Evolutionary conservation across 768 basidiomycete genomes (phyloP), one percentile per base, ranked within the genome.

Genomic region (Boletales sp.): DNA sequence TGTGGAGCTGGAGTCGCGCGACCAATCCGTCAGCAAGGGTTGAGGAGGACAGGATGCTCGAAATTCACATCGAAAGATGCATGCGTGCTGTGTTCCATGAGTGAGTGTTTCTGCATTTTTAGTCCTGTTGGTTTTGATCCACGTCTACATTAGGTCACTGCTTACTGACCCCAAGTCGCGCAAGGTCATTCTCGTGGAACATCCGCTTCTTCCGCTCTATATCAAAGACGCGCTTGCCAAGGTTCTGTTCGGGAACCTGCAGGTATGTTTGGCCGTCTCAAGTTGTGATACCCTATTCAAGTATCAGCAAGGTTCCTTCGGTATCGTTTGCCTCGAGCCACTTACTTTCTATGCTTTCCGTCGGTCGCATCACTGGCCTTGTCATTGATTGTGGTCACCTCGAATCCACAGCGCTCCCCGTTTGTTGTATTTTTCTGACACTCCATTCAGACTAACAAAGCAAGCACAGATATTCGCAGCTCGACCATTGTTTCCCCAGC

Each of bases 161-260:
- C 77, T 97, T 66, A 90, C 92, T 58, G 96, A 98, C 63, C 90
- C 96, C 2, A 95, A 94, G 68, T 86, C 93, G 30, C 83, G 96
- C 48, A 98, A 96, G 69, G 87, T 99, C 46, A 91, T 98, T 46
- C 60, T 99, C 18, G 75, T 95, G 7, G 96, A 98, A 69, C 88
- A 92, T 65, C 90, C 95, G 1, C 71, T 95, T 19, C 72, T 97
- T 15, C 91, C 94, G 2, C 66, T 90, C 2, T 79, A 86, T 49
- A 84, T 97, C 62, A 98, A 98, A 69, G 90, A 95, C 38, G 83
- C 81, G 51, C 78, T 98, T 35, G 90, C 92, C 0, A 81, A 82
- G 46, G 82, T 90, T 37, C 71, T 98, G 17, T 98, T 98, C 63
- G 87, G 90, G 54, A 96, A 94, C 61, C 70, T 91, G 6, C 90